Evolutionary conservation across 768 basidiomycete species (phyloP), one percentile per base, ranked within the genome.

Genomic region (Coprinellus micaceus): DNA sequence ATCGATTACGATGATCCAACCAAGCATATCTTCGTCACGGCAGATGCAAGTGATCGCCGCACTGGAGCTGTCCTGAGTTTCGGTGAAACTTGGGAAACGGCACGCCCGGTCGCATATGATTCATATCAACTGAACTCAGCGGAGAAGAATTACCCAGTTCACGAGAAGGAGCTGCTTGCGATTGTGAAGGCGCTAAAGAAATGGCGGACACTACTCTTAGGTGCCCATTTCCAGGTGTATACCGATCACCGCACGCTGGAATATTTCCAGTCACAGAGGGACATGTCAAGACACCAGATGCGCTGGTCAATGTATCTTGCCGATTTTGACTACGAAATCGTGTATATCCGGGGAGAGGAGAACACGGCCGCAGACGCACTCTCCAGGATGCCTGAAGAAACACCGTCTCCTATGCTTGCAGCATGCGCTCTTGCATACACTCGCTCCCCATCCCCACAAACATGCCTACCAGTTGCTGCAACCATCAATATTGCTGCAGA

Each of bases 281-380:
- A 72, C n/a, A 49, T 78, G 2, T 74, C 69, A 0, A 54, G 61
- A 0, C 52, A 60, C 0, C 74, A 77, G 45, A 59, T 60, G 0
- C 53, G 64, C 0, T 77, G 73, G 76, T 53, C 60, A 37, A 63
- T 74, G 57, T 65, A 68, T 33, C 44, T 78, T 3, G 52, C 65
- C 0, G 67, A 77, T 22, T 78, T 66, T 47, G 65, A 77, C 24
- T 66, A 65, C 54, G 17, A 56, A 0, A 73, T 77, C 15, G 53
- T 55, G 0, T 78, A 77, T 54, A 55, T 77, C 6, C 30, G 41
- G 1, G 76, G 75, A 0, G 60, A 69, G 12, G 60, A 66, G 25
- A 76, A 78, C 56, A 53, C 58, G 2, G 66, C 65, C 0, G 69
- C 74, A 0, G 74, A 79, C 57, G 66, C 74, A 0, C 60, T 79